Percentiles rank a stretch among this genome's conserved stretches.
Conservation (phyloP, 2,329 filamentous ascomycete species). For the Magnaporthiopsis poae region DNA sequence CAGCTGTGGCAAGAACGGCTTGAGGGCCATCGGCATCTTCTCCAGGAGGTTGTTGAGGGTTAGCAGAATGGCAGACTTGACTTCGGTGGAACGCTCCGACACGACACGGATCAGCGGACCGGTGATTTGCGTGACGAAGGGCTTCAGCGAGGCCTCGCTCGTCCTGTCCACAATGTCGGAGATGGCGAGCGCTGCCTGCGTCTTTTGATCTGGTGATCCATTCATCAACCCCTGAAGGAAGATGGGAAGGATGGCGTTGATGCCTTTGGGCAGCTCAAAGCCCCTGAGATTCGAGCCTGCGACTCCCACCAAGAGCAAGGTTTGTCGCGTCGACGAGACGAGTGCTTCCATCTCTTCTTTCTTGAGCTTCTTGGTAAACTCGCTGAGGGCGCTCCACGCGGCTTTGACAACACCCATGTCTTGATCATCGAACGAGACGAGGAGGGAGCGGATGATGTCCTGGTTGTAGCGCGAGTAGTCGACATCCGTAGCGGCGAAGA, state of each 20-base stretch:
- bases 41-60: slow-evolving; percentile 91
- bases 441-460: slow-evolving; percentile 79
- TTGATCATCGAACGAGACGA: slow-evolving; percentile 84
- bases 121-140: slow-evolving; percentile 94
- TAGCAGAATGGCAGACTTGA: slow-evolving; percentile 87
- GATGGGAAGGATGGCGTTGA: slow-evolving; percentile 90
- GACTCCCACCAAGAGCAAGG: slow-evolving; percentile 79
- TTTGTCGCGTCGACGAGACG: slow-evolving; percentile 75
- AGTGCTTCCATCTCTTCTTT: slow-evolving; percentile 98
- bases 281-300: slow-evolving; percentile 75
- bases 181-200: slow-evolving; percentile 82
- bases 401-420: slow-evolving; percentile 79
- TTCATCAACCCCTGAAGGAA: slow-evolving; percentile 98
- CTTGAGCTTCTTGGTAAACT: slow-evolving; percentile 77
- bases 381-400: slow-evolving; percentile 75
- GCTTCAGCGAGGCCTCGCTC: slow-evolving; percentile 75
- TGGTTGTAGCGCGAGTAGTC: slow-evolving; percentile 96
- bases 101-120: slow-evolving; percentile 96
- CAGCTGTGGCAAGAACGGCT: slow-evolving; percentile 91
- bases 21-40: slow-evolving; percentile 90
- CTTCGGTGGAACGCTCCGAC: slow-evolving; percentile 88
- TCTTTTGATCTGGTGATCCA: slow-evolving; percentile 82
- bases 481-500: slow-evolving; percentile 69
- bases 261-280: slow-evolving; percentile 88
- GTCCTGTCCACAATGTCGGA: slow-evolving; percentile 93